Conservation (phyloP, 805 yeast species). For the Starmerella riodocensis region DNA sequence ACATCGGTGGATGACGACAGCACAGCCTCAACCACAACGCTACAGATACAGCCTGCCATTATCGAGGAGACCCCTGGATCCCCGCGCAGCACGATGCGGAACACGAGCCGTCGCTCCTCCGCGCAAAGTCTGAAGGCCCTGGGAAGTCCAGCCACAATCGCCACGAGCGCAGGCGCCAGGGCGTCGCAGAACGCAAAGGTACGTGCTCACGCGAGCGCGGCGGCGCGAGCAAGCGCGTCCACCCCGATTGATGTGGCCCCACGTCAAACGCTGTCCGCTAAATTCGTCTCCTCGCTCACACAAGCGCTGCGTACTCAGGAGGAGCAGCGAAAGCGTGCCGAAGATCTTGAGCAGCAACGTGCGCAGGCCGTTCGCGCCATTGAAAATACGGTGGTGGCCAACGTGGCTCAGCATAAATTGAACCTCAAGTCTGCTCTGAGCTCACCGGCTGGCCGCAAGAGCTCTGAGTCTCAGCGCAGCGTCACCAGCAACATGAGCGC, state of each 20-base stretch:
- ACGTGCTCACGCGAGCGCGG: constrained; percentile 16
- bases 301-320: constrained; percentile 14
- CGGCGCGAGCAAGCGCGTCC: constrained; percentile 18
- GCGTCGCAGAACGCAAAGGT: neutral
- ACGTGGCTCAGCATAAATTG: neutral
- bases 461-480: constrained; percentile 1
- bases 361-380: neutral
- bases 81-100: no score
- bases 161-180: neutral
- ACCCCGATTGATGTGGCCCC: constrained; percentile 15
- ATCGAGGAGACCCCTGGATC: no score
- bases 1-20: neutral
- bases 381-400: neutral
- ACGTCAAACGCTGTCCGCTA: constrained; percentile 15
- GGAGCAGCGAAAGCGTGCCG: constrained; percentile 2
- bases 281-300: constrained; percentile 14
- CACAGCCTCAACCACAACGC: neutral
- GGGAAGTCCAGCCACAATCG: neutral
- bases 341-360: neutral
- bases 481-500: neutral
- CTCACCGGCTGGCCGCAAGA: neutral
- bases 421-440: neutral
- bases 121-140: neutral
- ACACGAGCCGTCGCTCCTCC: neutral
- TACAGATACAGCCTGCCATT: no score